phyloP scores from a whole-genome alignment of 108 stramenopile species.

The Aurantiochytrium sp. region DNA sequence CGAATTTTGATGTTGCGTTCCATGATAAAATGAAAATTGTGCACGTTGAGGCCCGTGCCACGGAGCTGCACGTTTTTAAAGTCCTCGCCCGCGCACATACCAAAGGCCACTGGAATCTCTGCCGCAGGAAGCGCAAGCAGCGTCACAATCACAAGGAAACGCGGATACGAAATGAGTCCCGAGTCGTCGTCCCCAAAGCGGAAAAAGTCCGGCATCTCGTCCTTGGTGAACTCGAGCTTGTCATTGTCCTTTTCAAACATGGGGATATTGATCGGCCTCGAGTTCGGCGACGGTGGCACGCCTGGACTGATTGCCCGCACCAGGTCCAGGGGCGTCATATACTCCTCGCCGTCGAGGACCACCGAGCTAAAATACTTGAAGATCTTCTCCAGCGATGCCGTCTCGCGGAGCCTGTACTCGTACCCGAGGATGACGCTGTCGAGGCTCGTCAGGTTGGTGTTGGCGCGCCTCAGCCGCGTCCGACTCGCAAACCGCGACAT shows the following conservation, averaged over 20 bases:
- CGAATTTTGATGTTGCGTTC: neutral
- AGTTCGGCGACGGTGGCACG: neutral
- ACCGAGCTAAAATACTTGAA: constrained; percentile 17
- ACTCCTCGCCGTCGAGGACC: constrained; percentile 7
- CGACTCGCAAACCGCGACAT: neutral
- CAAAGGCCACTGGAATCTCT: neutral
- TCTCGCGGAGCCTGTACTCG: neutral
- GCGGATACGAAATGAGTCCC: neutral
- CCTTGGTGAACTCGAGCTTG: constrained; percentile 4
- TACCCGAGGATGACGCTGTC: constrained; percentile 8
- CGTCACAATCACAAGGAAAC: neutral
- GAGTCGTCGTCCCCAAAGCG: neutral
- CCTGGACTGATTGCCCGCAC: constrained; percentile 6
- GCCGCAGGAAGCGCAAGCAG: neutral
- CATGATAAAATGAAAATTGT: constrained; percentile 13
- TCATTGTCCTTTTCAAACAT: neutral
- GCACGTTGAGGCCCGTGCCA: neutral
- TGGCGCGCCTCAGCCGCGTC: neutral
- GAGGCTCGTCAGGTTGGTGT: neutral
- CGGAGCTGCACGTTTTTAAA: neutral
- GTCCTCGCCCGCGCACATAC: constrained; percentile 16
- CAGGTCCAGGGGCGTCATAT: neutral
- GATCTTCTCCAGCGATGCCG: constrained; percentile 10
- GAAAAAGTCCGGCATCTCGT: constrained; percentile 14
- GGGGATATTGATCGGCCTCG: constrained; percentile 4